A percentile compares a stretch with the other conserved stretches of the same genome.
Evolutionary conservation across 2,329 filamentous ascomycete genomes (phyloP).

Genomic region (Pestalotiopsis sp.): DNA sequence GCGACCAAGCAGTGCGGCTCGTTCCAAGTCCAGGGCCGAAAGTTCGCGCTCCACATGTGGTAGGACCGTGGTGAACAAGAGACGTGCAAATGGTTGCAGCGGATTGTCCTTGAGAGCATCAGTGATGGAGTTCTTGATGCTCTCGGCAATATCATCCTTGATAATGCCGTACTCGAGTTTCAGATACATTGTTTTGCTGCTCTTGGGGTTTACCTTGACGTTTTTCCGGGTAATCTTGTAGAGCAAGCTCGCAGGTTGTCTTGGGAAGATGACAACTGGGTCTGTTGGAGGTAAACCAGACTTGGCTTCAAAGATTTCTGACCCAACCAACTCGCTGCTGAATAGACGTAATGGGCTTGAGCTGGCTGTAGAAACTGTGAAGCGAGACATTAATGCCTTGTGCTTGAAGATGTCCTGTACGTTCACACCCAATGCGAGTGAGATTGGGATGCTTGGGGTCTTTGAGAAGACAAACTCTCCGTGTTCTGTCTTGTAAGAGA

Average conservation of each 20-base stretch:
- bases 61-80: slow-evolving; percentile 48
- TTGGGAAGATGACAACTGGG: slow-evolving; percentile 71
- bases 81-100: slow-evolving; percentile 48
- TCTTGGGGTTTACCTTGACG: slow-evolving; percentile 34
- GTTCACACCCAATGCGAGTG: slow-evolving; percentile 87
- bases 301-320: slow-evolving; percentile 68
- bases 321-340: slow-evolving; percentile 70
- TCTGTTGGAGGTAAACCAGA: slow-evolving; percentile 57
- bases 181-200: slow-evolving; percentile 61
- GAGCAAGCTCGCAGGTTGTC: slow-evolving; percentile 78
- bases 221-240: slow-evolving; percentile 73
- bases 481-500: slow-evolving; percentile 69
- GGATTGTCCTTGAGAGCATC: slow-evolving; percentile 40
- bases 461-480: slow-evolving; percentile 68
- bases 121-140: slow-evolving; percentile 47
- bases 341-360: slow-evolving; percentile 75
- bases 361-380: slow-evolving; percentile 84
- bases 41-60: slow-evolving; percentile 46
- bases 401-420: slow-evolving; percentile 96
- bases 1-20: slow-evolving; percentile 54
- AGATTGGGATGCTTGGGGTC: slow-evolving; percentile 67
- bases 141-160: slow-evolving; percentile 69
- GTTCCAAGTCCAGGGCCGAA: slow-evolving; percentile 57
- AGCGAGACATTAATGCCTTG: slow-evolving; percentile 79
- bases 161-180: slow-evolving; percentile 76